Percentiles rank a stretch among this genome's conserved stretches.
phyloP scores from a whole-genome alignment of 73 alveolate genomes.

The Diophrys appendiculata region DNA sequence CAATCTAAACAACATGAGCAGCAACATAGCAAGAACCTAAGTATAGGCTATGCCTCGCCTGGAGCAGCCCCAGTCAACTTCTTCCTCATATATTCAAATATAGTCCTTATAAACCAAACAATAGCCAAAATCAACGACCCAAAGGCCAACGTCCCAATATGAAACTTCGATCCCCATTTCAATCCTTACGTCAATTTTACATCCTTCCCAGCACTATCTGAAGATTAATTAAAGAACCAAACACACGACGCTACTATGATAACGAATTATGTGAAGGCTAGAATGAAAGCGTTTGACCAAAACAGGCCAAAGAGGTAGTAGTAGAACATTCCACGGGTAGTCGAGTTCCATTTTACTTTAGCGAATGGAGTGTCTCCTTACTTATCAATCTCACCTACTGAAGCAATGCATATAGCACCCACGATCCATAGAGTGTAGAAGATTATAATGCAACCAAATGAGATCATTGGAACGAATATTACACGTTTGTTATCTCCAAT shows the following conservation, averaged over 20 bases:
- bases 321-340: slow-evolving; percentile 84
- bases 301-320: slow-evolving; percentile 89
- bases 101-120: slow-evolving; percentile 81
- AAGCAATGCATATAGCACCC: slow-evolving; percentile 77
- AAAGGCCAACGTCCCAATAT: slow-evolving; percentile 94
- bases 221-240: slow-evolving; percentile 94
- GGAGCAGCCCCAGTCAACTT: slow-evolving; percentile 62
- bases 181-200: slow-evolving; percentile 70
- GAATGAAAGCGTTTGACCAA: slow-evolving; percentile 89
- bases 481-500: slow-evolving; percentile 71
- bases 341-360: slow-evolving; percentile 88
- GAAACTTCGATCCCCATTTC: slow-evolving; percentile 88
- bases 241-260: slow-evolving; percentile 88
- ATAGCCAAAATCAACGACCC: slow-evolving; percentile 95
- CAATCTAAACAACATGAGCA: slow-evolving; percentile 9
- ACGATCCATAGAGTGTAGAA: slow-evolving; percentile 88
- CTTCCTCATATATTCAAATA: slow-evolving; percentile 71
- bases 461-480: slow-evolving; percentile 89
- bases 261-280: slow-evolving; percentile 90
- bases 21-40: slow-evolving; percentile 6
- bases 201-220: slow-evolving; percentile 73
- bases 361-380: slow-evolving; percentile 71
- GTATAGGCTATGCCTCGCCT: slow-evolving; percentile 37
- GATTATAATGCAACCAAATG: slow-evolving; percentile 66
- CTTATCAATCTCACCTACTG: slow-evolving; percentile 88